Evolutionary conservation across 2,329 filamentous ascomycete genomes (phyloP).

Genomic region (Epichloe typhina): DNA sequence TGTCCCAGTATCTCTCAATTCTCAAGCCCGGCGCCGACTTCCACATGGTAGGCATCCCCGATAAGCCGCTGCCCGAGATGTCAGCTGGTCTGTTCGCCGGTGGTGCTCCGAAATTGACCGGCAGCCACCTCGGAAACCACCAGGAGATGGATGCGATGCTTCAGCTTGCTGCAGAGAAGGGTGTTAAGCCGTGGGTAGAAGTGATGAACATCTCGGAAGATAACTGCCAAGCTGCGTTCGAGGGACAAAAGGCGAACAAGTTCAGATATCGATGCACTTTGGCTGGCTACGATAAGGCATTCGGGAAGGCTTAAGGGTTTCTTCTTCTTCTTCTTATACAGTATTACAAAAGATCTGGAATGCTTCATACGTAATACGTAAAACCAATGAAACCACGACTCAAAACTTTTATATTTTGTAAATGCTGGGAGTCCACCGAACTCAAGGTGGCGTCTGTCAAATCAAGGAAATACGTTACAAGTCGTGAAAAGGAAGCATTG

Average conservation of each 20-base stretch:
- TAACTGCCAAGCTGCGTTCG: constrained; percentile 56
- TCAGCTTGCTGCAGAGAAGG: constrained; percentile 40
- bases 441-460: no score
- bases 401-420: no score
- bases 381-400: no score
- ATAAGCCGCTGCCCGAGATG: constrained; percentile 31
- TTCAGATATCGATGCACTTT: constrained; percentile 62
- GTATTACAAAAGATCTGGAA: no score
- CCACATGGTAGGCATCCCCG: constrained; percentile 44
- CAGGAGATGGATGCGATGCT: constrained; percentile 47
- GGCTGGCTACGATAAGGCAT: constrained; percentile 53
- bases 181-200: constrained; percentile 43
- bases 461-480: no score
- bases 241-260: constrained; percentile 56
- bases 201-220: constrained; percentile 52
- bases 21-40: constrained; percentile 41
- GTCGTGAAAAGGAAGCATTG: no score
- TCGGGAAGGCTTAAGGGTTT: constrained; percentile 16
- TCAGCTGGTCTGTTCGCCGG: constrained; percentile 29
- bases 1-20: constrained; percentile 36
- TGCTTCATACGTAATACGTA: no score
- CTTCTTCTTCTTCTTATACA: no score
- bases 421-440: no score
- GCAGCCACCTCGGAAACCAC: constrained; percentile 48
- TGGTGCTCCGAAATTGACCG: constrained; percentile 38